These are phyloP conservation scores for Cadophora sp. DNA, from an alignment of 2,329 filamentous ascomycete species.

Conservation along the genomic window DNA sequence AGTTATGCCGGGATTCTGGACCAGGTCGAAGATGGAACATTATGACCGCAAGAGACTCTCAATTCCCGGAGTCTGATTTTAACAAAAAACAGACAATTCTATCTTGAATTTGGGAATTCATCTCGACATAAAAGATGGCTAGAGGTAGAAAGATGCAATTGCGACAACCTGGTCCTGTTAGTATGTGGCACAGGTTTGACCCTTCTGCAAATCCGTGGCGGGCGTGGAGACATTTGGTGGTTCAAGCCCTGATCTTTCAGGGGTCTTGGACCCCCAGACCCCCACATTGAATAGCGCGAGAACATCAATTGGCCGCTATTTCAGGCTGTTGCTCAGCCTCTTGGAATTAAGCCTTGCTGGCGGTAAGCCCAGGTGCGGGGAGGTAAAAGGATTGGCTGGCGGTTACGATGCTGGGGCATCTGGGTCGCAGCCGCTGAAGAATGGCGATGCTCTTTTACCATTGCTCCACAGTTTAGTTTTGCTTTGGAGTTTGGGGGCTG, in stretches of 20 bases:
- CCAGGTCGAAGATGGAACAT: not conserved
- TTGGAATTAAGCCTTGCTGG: not conserved
- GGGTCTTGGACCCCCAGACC: not conserved
- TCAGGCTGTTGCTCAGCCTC: not conserved
- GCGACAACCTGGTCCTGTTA: no score
- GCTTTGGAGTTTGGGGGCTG: no score
- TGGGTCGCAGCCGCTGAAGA: no score
- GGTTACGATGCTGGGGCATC: no score
- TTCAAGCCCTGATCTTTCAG: not conserved
- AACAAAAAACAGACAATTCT: not conserved
- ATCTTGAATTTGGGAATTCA: not conserved
- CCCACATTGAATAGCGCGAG: no score
- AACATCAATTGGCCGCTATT: not conserved
- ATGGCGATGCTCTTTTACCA: no score
- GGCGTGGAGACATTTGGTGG: not conserved
- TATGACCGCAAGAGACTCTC: not conserved
- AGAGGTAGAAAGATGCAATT: no score
- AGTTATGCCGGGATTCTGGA: not conserved
- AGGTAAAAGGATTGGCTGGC: no score
- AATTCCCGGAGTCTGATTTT: not conserved
- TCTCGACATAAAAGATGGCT: not conserved
- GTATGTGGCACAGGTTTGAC: not conserved
- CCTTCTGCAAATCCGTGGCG: not conserved
- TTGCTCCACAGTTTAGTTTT: no score
- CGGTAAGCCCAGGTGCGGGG: no score